phyloP scores from a whole-genome alignment of 2,329 filamentous ascomycete genomes.

The Geosmithia putterillii region DNA sequence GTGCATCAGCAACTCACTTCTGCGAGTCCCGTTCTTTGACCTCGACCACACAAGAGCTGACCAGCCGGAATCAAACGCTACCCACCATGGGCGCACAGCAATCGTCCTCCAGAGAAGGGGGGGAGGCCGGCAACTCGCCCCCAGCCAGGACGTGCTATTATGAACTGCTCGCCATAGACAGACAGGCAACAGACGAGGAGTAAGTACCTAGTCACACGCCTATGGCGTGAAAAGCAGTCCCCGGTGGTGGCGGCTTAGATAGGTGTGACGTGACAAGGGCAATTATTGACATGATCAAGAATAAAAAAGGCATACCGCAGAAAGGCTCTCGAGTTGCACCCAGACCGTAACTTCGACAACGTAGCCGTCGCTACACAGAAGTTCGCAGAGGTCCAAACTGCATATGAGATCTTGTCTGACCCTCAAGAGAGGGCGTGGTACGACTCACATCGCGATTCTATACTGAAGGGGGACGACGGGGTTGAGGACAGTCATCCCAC shows the following conservation, averaged over 20 bases:
- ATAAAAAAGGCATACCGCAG: conserved; percentile 88
- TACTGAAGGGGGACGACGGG: conserved; percentile 54
- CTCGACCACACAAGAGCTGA: background rate
- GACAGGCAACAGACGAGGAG: conserved; percentile 70
- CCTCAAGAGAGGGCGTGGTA: conserved; percentile 96
- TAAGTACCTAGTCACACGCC: conserved; percentile 23
- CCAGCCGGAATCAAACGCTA: background rate
- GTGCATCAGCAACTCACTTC: background rate
- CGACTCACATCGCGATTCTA: conserved; percentile 81
- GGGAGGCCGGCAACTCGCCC: conserved; percentile 10
- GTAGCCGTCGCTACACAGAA: conserved; percentile 69
- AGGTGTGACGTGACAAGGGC: background rate
- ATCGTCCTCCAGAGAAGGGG: conserved; percentile 28
- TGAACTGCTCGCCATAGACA: conserved; percentile 64
- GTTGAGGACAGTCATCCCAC: conserved; percentile 33
- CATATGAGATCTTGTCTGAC: conserved; percentile 93
- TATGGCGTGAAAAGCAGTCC: background rate
- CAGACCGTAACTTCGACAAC: conserved; percentile 84
- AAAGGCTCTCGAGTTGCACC: conserved; percentile 87
- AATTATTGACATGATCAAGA: conserved; percentile 25
- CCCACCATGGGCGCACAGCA: conserved; percentile 42
- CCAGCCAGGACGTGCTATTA: conserved; percentile 66
- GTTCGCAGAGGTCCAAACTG: conserved; percentile 86
- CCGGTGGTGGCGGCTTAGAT: background rate
- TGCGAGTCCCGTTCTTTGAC: background rate